Base-by-base conservation (phyloP, 805 yeast genomes). In the Suhomyces emberorum region DNA sequence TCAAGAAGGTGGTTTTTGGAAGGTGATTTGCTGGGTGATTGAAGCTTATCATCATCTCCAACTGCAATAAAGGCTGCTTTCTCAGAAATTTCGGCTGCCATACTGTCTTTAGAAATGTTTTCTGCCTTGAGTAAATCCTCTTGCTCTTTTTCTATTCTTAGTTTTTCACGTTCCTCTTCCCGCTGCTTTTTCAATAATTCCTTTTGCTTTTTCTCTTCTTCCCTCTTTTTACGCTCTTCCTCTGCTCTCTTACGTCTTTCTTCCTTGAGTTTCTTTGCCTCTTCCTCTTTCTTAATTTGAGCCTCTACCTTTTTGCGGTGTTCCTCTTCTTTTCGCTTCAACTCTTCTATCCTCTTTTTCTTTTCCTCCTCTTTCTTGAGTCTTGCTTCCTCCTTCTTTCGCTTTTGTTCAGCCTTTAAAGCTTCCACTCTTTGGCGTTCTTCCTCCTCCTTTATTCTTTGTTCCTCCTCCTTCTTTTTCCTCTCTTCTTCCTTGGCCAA, bases 401-500 rank as follows among this genome's bases (percentile, higher is more conserved):
- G 60, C 32, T 50, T 55, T 42, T 68, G 72, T 25, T 65, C 71
- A 1, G 61, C 63, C 24, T 55, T 55, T 4, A 60, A 42, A 10
- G 54, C 60, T 35, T 65, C 72, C 34, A 58, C 63, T 39, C 54
- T 60, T 30, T 48, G 43, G 34, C 46, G 54, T 15, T 48, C 34
- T 30, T 59, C 63, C 9, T 59, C 69, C 43, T 61, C 65, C 32
- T 55, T 59, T 7, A 44, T 51, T 38, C 61, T 63, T 38, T 76
- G 79, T 31, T 65, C 70, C 34, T 72, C 79, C 47, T 78, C 83
- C 42, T 74, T 77, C 47, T 63, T 70, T 38, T 65, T 67, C 32
- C 69, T 64, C 47, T 77, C 85, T 44, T 78, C 84, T 49, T 79
- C 86, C 42, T 75, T 77, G 0, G 81, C 82, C 17, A 68, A 59